These are phyloP conservation scores for Cicer pinnatifidum DNA, from an alignment of 306 rosid species.

Conservation along the genomic window DNA sequence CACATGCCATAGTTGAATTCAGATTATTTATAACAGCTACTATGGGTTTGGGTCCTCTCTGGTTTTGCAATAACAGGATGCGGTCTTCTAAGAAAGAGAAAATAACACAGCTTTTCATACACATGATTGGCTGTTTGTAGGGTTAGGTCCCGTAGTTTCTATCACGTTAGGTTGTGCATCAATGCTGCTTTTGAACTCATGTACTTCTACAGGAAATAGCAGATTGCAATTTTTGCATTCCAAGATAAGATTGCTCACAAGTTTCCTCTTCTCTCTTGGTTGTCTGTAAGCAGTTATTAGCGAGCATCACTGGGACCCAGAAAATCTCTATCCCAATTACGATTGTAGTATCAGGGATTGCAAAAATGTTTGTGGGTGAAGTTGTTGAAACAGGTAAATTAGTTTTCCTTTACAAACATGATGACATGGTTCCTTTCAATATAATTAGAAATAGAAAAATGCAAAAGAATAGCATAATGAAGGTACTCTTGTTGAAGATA, in stretches of 20 bases:
- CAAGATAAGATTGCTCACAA: conserved; percentile 19
- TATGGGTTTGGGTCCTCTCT: conserved; percentile 2
- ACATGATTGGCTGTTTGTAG: not conserved
- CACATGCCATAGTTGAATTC: conserved; percentile 12
- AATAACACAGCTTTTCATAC: not conserved
- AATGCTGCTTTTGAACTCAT: conserved; percentile 14
- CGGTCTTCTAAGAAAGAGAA: not conserved
- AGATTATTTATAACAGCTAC: conserved; percentile 3
- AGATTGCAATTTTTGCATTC: conserved; percentile 16
- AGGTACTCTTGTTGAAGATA: not conserved
- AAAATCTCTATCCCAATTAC: conserved; percentile 90
- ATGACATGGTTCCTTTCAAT: conserved; percentile 24
- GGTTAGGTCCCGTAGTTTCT: not conserved
- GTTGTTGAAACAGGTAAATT: conserved; percentile 84
- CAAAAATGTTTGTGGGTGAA: conserved; percentile 93
- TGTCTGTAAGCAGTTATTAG: conserved; percentile 63
- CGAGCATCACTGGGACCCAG: conserved; percentile 84
- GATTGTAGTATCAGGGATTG: conserved; percentile 89
- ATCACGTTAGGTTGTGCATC: conserved; percentile 17
- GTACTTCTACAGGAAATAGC: not conserved
- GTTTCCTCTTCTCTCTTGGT: conserved; percentile 24
- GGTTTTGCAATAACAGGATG: conserved; percentile 11
- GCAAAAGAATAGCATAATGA: not conserved
- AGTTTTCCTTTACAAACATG: conserved; percentile 26
- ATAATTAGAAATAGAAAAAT: not conserved